Percentiles rank a stretch among this genome's conserved stretches.
Evolutionary conservation across 345 rosid genomes (phyloP).

Genomic region (Diplotaxis tenuifolia): DNA sequence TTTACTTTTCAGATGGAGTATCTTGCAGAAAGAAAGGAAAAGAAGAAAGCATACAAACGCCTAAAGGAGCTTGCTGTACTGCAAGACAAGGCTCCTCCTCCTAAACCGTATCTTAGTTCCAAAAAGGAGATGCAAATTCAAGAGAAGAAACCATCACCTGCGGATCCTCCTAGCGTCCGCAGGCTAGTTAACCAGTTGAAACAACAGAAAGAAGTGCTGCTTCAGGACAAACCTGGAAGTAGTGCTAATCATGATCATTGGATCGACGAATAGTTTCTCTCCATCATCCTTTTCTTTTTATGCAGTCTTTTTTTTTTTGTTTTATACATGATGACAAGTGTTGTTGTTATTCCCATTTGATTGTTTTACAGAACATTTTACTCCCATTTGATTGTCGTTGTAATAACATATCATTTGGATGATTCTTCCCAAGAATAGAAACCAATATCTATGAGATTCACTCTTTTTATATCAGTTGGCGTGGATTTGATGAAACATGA

Average conservation of each 20-base stretch:
- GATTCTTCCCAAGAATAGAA: no score
- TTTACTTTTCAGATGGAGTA: slow-evolving; percentile 61
- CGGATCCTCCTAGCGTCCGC: slow-evolving; percentile 49
- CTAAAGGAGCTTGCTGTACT: slow-evolving; percentile 60
- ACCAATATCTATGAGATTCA: no score
- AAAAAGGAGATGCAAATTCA: slow-evolving; percentile 62
- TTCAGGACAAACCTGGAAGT: slow-evolving; percentile 42
- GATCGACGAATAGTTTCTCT: slow-evolving; percentile 29
- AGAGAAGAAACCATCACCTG: slow-evolving; percentile 50
- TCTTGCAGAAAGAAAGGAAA: slow-evolving; percentile 54
- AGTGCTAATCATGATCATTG: slow-evolving; percentile 27
- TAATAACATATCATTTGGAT: slow-evolving; percentile 18
- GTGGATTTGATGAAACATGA: no score
- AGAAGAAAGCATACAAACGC: slow-evolving; percentile 68
- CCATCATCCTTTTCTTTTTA: not conserved
- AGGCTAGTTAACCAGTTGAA: slow-evolving; percentile 55
- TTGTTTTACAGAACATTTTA: slow-evolving; percentile 16
- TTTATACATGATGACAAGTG: not conserved
- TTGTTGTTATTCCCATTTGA: not conserved
- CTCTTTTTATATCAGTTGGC: no score
- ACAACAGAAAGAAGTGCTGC: slow-evolving; percentile 49
- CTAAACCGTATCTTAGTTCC: slow-evolving; percentile 70
- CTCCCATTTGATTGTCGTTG: not conserved
- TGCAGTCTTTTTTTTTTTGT: not conserved
- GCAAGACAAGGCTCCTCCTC: slow-evolving; percentile 78